Evolutionary conservation across 192 early-diverging fungal species (phyloP).

Genomic region (Jimgerdemannia lactiflua): DNA sequence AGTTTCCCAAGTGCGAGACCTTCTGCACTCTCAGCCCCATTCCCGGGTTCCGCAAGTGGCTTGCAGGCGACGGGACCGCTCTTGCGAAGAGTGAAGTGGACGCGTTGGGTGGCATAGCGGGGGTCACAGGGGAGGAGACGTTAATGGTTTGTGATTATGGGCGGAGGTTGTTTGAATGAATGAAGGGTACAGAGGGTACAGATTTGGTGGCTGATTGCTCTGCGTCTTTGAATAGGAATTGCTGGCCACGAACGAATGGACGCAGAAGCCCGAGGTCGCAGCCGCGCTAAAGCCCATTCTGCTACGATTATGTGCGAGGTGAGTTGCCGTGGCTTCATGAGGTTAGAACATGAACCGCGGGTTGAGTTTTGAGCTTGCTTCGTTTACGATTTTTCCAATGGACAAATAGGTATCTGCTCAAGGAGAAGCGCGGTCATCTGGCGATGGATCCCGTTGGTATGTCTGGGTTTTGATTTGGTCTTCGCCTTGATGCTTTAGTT

Average conservation of each 20-base stretch:
- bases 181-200: too few species aligned
- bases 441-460: constrained; percentile 84
- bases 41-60: constrained; percentile 85
- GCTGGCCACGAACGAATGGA: constrained; percentile 1
- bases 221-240: too few species aligned
- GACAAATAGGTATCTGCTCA: constrained; percentile 19
- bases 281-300: constrained; percentile 54
- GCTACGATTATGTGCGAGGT: constrained; percentile 55
- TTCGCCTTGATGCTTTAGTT: too few species aligned
- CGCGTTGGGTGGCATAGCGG: too few species aligned
- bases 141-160: too few species aligned
- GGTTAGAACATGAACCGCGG: too few species aligned
- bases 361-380: too few species aligned
- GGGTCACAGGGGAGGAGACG: too few species aligned
- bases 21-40: constrained; percentile 92
- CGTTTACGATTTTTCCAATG: too few species aligned
- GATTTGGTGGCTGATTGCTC: too few species aligned
- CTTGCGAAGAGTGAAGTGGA: not conserved
- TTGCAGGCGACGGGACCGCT: constrained; percentile 36
- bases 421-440: constrained; percentile 60
- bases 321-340: too few species aligned
- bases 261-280: not conserved
- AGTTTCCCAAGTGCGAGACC: constrained; percentile 66
- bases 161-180: too few species aligned
- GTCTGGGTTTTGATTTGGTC: constrained; percentile 8